Evolutionary conservation across 805 yeast species (phyloP), one percentile per base, ranked within the genome.

Genomic region (Wickerhamiella domercqiae): DNA sequence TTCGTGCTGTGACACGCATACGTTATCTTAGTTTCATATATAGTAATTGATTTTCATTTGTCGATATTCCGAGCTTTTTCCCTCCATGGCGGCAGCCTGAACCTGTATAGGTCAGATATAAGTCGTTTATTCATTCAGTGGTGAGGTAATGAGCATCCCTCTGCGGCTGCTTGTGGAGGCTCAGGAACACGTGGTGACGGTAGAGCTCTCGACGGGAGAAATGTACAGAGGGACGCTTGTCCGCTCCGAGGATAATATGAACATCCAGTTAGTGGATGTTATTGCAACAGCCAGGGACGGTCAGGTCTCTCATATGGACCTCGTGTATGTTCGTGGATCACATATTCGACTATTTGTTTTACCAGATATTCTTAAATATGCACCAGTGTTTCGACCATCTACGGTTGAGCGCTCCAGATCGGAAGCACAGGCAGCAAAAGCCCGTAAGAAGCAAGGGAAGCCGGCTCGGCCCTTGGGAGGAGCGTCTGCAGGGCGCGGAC

Each of bases 201-300:
- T 87, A 14, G 98, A 87, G 55, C 69, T 87, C 37, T 70, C 71
- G 19, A 74, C 84, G 0, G 97, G 97, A 2, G 86, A 79, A 45
- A 71, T 79, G 0, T 87, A 87, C 53, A 66, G 93, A 26, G 98
- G 98, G 2, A 83, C 78, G 53, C 67, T 87, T 33, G 55, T 78
- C 3, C 94, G 79, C 42, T 60, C 67, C 34, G 95, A 87, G 59
- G 97, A 87, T 51, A 86, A 78, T 56, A 90, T 87, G 97, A 87
- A 87, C 54, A 73, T 87, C 19, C 93, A 86, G 43, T 58, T 87
- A 35, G 64, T 71, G 45, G 94, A 87, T 53, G 93, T 79, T 29
- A 71, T 78, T 1, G 74, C 79, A 34, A 86, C 95, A 0, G 71
- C 74, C 20, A 62, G 75, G 32, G 78, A 82, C 37, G 94, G 95